Conservation (phyloP, 495 filamentous ascomycete genomes). For the Mytilinidion resinicola region DNA sequence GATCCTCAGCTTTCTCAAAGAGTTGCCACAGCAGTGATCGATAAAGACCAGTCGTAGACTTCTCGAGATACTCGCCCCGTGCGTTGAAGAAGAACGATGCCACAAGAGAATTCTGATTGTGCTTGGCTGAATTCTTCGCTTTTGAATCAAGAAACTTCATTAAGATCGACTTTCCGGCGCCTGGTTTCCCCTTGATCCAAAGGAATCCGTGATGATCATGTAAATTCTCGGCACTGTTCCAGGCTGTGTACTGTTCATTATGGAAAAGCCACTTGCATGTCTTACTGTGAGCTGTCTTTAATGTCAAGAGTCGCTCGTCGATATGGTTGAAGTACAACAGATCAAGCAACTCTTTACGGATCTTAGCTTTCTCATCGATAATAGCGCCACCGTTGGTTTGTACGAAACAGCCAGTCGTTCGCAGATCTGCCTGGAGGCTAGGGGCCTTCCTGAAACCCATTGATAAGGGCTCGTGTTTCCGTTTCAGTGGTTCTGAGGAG, state of each 20-base stretch:
- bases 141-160: not conserved
- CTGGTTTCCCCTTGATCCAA: constrained; percentile 20
- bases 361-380: too few relatives aligned
- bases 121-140: not conserved
- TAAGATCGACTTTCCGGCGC: constrained; percentile 13
- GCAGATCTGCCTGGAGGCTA: too few relatives aligned
- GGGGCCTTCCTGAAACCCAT: too few relatives aligned
- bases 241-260: not conserved
- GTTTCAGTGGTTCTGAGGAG: not conserved
- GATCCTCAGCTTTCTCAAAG: not conserved
- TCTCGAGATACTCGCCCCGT: constrained; percentile 21
- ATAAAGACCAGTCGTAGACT: not conserved
- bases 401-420: too few relatives aligned
- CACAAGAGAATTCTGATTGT: not conserved
- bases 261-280: constrained; percentile 13
- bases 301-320: constrained; percentile 32
- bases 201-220: constrained; percentile 4
- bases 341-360: too few relatives aligned
- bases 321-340: not conserved
- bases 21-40: not conserved
- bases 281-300: constrained; percentile 33
- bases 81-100: constrained; percentile 39
- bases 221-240: not conserved
- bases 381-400: too few relatives aligned
- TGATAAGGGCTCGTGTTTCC: not conserved